Conservation (phyloP, 78 protist genomes). For the Dictyostelium firmibasis region DNA sequence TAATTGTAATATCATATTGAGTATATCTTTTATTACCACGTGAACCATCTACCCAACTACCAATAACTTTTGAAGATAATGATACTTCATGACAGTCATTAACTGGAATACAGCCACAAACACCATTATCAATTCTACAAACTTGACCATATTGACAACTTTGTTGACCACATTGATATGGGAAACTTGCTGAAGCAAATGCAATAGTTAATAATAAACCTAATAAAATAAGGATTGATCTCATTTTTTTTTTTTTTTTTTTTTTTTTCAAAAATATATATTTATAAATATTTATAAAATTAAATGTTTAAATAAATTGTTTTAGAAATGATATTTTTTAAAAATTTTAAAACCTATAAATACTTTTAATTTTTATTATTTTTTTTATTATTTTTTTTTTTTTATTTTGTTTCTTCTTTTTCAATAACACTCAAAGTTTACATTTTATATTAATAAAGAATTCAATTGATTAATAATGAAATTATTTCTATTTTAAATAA, state of each 20-base stretch:
- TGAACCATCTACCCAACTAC: background rate
- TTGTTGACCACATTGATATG: constrained; percentile 21
- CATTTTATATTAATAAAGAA: no score
- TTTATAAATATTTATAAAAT: no score
- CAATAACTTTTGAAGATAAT: background rate
- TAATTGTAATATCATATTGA: constrained; percentile 25
- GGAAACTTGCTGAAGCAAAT: background rate
- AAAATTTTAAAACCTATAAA: no score
- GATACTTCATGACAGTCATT: background rate
- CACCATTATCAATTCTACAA: background rate
- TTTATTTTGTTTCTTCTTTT: no score
- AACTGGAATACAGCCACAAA: background rate
- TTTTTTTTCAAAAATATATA: no score
- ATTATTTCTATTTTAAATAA: no score
- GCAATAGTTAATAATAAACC: background rate
- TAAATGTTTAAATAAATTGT: no score
- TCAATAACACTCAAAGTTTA: no score
- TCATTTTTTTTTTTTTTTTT: background rate
- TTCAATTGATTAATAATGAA: no score
- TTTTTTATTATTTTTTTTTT: no score
- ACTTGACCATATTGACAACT: constrained; percentile 6
- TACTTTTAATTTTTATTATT: no score
- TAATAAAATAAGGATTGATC: background rate
- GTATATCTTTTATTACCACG: background rate
- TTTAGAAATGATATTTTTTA: no score